phyloP scores from a whole-genome alignment of 192 early-diverging fungal genomes.

The Linnemannia schmuckeri region DNA sequence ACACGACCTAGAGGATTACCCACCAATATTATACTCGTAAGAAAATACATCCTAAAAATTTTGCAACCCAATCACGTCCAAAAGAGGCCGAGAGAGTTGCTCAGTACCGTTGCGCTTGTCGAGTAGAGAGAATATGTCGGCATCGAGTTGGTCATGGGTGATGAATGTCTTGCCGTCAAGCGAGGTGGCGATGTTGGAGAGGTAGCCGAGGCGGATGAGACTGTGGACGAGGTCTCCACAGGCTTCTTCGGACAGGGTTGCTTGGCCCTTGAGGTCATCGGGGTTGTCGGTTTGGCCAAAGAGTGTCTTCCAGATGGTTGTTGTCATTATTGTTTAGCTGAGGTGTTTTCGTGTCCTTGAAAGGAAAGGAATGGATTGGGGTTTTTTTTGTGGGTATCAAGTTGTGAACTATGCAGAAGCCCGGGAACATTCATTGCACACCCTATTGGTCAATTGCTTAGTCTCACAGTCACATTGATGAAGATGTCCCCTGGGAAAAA shows the following conservation, averaged over 20 bases:
- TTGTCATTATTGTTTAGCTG: slow-evolving; percentile 10
- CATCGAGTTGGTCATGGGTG: slow-evolving; percentile 43
- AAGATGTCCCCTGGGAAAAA: neutral
- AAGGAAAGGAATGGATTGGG: neutral
- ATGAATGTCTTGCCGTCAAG: slow-evolving; percentile 51
- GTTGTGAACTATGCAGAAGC: neutral
- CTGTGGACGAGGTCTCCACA: slow-evolving; percentile 42
- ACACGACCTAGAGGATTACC: slow-evolving; percentile 23
- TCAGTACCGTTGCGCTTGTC: slow-evolving; percentile 31
- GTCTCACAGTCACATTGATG: neutral
- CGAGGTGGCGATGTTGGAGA: slow-evolving; percentile 22
- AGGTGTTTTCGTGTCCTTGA: slow-evolving; percentile 14
- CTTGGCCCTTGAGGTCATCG: slow-evolving; percentile 32
- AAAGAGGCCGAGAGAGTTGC: neutral
- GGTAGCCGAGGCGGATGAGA: slow-evolving; percentile 38
- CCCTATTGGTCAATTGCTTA: neutral
- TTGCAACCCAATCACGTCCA: neutral
- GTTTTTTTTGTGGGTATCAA: neutral
- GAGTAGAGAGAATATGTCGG: slow-evolving; percentile 25
- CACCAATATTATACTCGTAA: neutral
- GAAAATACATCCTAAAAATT: neutral
- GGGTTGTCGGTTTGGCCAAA: slow-evolving; percentile 30
- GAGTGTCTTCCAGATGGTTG: slow-evolving; percentile 42
- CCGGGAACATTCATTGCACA: neutral
- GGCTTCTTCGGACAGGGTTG: slow-evolving; percentile 39